A percentile compares a stretch with the other conserved stretches of the same genome.
Conservation (phyloP, 805 yeast genomes). For the Lipomyces chichibuensis region DNA sequence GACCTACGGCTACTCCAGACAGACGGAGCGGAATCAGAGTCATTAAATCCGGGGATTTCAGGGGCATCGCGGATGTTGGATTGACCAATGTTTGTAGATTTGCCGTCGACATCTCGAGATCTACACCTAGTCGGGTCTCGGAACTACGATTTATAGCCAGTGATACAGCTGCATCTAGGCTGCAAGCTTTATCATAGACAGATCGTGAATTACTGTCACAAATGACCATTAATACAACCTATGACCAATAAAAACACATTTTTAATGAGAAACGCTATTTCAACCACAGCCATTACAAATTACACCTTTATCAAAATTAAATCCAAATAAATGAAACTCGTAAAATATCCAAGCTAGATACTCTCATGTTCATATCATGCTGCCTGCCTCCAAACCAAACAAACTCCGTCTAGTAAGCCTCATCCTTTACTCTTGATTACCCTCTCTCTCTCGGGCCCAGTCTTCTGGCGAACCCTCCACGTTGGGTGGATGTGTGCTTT, state of each 20-base stretch:
- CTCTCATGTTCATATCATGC: background rate
- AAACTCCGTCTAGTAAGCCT: background rate
- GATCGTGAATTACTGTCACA: too few relatives aligned
- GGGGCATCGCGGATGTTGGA: too few relatives aligned
- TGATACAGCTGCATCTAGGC: too few relatives aligned
- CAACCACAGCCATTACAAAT: background rate
- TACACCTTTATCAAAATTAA: background rate
- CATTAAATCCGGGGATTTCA: background rate
- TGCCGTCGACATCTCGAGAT: too few relatives aligned
- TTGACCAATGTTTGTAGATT: too few relatives aligned
- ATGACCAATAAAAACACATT: too few relatives aligned
- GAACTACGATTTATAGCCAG: too few relatives aligned
- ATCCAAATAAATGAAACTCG: background rate
- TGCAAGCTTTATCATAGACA: too few relatives aligned
- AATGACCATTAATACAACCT: background rate
- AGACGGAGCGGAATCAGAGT: background rate
- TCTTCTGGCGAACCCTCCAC: constrained; percentile 18
- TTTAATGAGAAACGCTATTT: background rate
- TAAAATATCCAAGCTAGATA: background rate
- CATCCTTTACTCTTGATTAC: background rate
- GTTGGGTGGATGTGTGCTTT: background rate
- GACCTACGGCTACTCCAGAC: constrained; percentile 49
- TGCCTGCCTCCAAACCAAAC: background rate
- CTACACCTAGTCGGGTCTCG: too few relatives aligned
- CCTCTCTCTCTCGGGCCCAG: constrained; percentile 17